Evolutionary conservation across 148 eudicot species (phyloP), one percentile per base, ranked within the genome.

Genomic region (Camellia lanceoleosa): DNA sequence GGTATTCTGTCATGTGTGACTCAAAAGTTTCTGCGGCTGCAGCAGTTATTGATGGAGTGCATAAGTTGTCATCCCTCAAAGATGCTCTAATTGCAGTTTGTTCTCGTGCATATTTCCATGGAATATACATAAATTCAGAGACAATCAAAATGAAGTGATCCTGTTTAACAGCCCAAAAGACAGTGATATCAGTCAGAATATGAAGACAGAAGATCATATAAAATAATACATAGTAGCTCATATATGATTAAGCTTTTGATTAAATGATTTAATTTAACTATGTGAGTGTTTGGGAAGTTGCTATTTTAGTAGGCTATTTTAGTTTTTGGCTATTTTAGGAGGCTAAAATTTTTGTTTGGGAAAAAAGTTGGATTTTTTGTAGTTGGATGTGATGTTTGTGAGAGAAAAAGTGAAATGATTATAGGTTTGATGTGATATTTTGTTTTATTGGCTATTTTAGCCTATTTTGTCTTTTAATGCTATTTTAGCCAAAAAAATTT

Each of bases 21-120:
- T 93, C 97, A 75, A 95, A 80, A 81, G 88, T 85, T 90, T 95
- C 97, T 68, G 97, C 99, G 76, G 87, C 82, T 20, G 91, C 92
- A 77, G 91, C 93, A 60, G 99, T 87, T 65, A 95, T 91, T 74
- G 99, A 95, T 73, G 97, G 99, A 78, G 99, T 95, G 83, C 97
- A 92, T 30, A 85, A 82, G 73, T 89, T 88, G 61, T 86, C 97
- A 77, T 84, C 88, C 41, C 80, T 89, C 54, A 80, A 41, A 82
- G 83, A 80, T 72, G 91, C 88, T 85, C 90, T 87, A 47, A 72
- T 82, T 58, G 80, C 80, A 56, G 88, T 86, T 86, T 93, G 90
- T 74, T 88, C 88, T 73, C 80, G 86, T 58, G 92, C 87, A 89
- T 86, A 86, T 74, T 92, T 93, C 99, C 99, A 95, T 8, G 99